These are phyloP conservation scores for Leccinum arenicola DNA, from an alignment of 768 basidiomycete genomes.

Conservation along the genomic window DNA sequence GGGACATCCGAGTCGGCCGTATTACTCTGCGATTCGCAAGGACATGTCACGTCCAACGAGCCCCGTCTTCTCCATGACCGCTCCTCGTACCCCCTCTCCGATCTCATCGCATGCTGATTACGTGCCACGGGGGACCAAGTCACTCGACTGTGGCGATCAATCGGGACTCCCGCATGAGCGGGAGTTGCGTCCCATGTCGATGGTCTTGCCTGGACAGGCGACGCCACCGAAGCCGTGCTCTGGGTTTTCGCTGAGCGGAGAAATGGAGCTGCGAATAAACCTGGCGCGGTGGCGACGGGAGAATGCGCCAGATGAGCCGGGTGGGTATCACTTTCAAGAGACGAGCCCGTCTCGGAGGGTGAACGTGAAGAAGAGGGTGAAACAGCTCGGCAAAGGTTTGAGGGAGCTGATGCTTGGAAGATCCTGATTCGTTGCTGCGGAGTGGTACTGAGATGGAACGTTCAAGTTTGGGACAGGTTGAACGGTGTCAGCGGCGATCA, in stretches of 20 bases:
- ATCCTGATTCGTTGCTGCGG: constrained; percentile 9
- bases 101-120: constrained; percentile 23
- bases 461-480: neutral
- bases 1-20: constrained; percentile 52
- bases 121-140: constrained; percentile 30
- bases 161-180: constrained; percentile 15
- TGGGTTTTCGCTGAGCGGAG: constrained; percentile 58
- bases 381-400: constrained; percentile 29
- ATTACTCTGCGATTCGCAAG: constrained; percentile 54
- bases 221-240: constrained; percentile 17
- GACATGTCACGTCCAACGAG: constrained; percentile 42
- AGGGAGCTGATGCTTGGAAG: constrained; percentile 31
- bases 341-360: constrained; percentile 21
- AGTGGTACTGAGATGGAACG: neutral
- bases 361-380: constrained; percentile 27
- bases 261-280: constrained; percentile 57
- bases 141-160: constrained; percentile 29
- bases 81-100: constrained; percentile 28
- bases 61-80: constrained; percentile 25
- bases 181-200: constrained; percentile 29
- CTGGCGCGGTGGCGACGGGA: constrained; percentile 39
- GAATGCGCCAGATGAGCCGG: constrained; percentile 30
- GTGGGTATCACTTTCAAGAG: constrained; percentile 31
- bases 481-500: constrained; percentile 10
- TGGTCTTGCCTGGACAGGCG: constrained; percentile 22